Base-by-base conservation (phyloP, 2,329 filamentous ascomycete species). In the Diplodia sapinea region DNA sequence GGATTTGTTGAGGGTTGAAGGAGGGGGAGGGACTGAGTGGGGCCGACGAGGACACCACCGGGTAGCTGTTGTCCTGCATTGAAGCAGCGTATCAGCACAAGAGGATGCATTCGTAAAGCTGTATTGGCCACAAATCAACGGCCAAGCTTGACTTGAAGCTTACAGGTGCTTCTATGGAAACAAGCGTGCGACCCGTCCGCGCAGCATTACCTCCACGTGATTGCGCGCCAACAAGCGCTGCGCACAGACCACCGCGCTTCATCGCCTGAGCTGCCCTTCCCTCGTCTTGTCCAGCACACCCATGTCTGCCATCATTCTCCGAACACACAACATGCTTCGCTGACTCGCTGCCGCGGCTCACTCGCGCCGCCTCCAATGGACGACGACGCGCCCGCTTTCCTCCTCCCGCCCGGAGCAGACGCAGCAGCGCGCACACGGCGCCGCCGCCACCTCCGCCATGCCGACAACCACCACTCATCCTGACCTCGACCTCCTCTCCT, bases 401-500 rank as follows among this genome's bases (percentile, higher is more conserved):
- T 20, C 29, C 29, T 20, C 29, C 29, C 23, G 36, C 33, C n/a
- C 11, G 7, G 11, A 47, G 43, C 43, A 47, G 43, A 17, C 23
- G 23, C 23, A 47, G 40, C 40, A 47, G 2, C 43, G 43, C 43
- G 43, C 43, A 2, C 13, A 43, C 43, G 17, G 15, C 57, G 12
- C 43, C 43, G 4, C 2, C 29, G n/a, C 29, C 15, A 5, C 55
- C 20, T 13, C 15, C 55, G n/a, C 20, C n/a, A 17, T 31, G 8
- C 43, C 47, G 33, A 9, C 33, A 62, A 12, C 61, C 47, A n/a
- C 55, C 20, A 43, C 65, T 17, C 65, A 23, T 2, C 23, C 23
- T 61, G 70, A 72, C 40, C 56, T 72, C 50, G 68, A 72, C 50
- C 59, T 73, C 31, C 71, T 79, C 26, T 78, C 75, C n/a, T 77